Evolutionary conservation across 768 basidiomycete species (phyloP).

Genomic region (Imleria badia): DNA sequence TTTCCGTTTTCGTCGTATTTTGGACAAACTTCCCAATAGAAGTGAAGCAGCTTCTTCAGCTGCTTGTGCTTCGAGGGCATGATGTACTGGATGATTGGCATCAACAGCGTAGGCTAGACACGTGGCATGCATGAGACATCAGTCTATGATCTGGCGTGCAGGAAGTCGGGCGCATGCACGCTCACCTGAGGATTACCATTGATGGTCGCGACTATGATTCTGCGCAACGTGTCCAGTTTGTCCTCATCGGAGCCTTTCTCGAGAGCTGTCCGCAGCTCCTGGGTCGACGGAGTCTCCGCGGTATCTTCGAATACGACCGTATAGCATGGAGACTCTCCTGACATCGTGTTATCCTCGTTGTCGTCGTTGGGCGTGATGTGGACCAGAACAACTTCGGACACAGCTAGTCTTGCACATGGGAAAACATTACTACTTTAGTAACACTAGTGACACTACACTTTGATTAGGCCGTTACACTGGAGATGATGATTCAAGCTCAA

Average conservation of each 20-base stretch:
- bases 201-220: slow-evolving; percentile 90
- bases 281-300: slow-evolving; percentile 72
- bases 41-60: slow-evolving; percentile 94
- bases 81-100: slow-evolving; percentile 98
- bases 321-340: slow-evolving; percentile 68
- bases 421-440: slow-evolving; percentile 7
- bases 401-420: not conserved
- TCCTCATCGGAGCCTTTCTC: slow-evolving; percentile 97
- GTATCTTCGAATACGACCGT: slow-evolving; percentile 75
- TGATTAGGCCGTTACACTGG: too few relatives aligned
- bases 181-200: slow-evolving; percentile 91
- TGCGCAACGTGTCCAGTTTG: slow-evolving; percentile 93
- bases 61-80: slow-evolving; percentile 94
- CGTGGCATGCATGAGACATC: not conserved
- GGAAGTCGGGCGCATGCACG: not conserved
- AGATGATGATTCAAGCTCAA: too few relatives aligned
- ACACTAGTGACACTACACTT: not conserved
- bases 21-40: slow-evolving; percentile 97
- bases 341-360: slow-evolving; percentile 20
- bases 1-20: slow-evolving; percentile 97
- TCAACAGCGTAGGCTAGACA: slow-evolving; percentile 80
- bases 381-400: not conserved
- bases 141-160: not conserved
- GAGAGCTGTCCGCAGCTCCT: slow-evolving; percentile 77
- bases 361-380: slow-evolving; percentile 13